phyloP scores from a whole-genome alignment of 441 rosid species.

The Brassica balearica region DNA sequence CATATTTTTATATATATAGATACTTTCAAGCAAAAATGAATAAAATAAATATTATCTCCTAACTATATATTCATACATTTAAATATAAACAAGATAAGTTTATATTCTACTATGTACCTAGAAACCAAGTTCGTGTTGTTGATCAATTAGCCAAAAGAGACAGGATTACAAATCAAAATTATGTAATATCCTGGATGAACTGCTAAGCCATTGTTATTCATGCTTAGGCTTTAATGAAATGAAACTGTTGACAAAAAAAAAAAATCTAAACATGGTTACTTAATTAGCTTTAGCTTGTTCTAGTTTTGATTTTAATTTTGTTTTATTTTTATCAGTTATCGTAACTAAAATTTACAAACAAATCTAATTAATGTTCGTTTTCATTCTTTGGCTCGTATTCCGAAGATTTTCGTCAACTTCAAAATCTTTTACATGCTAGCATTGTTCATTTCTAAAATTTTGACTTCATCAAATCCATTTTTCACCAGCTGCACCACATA shows the following conservation, averaged over 20 bases:
- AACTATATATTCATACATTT: too few species aligned
- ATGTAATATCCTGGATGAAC: neutral
- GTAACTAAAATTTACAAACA: neutral
- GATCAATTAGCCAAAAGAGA: neutral
- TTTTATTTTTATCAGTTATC: neutral
- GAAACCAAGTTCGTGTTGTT: neutral
- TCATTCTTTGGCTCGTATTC: neutral
- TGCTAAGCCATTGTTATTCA: neutral
- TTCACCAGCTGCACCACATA: neutral
- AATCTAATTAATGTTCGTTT: neutral
- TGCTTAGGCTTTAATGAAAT: too few species aligned
- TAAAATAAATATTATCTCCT: too few species aligned
- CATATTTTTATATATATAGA: too few species aligned
- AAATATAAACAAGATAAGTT: too few species aligned
- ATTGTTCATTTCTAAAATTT: neutral
- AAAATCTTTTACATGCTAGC: conserved; percentile 6
- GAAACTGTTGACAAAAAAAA: neutral
- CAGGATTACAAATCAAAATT: neutral
- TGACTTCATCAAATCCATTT: neutral
- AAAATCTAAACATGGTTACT: neutral
- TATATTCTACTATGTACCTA: neutral
- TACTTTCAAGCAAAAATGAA: too few species aligned
- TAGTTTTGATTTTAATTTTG: neutral
- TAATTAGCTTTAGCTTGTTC: conserved; percentile 8
- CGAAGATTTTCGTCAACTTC: conserved; percentile 1